phyloP scores from a whole-genome alignment of 1,284 basidiomycete genomes.

The Leccinum griseonigrum region DNA sequence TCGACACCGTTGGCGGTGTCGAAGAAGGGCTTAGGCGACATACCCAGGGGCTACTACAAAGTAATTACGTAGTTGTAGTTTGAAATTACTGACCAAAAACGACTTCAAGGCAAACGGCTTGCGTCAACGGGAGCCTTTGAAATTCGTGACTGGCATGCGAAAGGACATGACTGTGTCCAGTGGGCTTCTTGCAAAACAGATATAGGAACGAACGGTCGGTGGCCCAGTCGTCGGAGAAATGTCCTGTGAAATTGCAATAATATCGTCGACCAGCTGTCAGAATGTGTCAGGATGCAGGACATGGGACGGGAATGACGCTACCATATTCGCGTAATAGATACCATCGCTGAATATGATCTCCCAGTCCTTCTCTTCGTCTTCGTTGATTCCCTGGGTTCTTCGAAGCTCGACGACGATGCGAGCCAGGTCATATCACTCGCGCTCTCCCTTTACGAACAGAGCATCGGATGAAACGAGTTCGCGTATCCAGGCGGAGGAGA shows the following conservation, averaged over 20 bases:
- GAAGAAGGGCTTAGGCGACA: background rate
- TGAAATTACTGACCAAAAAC: too few relatives aligned
- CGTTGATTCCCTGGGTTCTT: conserved; percentile 46
- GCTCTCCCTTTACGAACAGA: conserved; percentile 12
- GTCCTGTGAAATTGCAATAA: conserved; percentile 71
- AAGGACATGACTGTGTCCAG: conserved; percentile 60
- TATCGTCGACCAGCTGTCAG: conserved; percentile 68
- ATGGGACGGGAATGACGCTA: conserved; percentile 25
- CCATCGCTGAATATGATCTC: conserved; percentile 72
- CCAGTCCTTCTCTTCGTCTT: conserved; percentile 66
- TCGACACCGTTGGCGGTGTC: conserved; percentile 5
- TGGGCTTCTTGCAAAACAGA: conserved; percentile 70
- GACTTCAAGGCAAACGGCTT: too few relatives aligned
- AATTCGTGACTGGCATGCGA: too few relatives aligned
- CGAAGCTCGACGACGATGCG: conserved; percentile 74
- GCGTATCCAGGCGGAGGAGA: too few relatives aligned
- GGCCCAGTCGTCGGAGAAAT: conserved; percentile 59
- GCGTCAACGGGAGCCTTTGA: too few relatives aligned
- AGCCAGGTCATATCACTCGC: conserved; percentile 79
- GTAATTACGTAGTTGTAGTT: too few relatives aligned
- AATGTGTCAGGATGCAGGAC: conserved; percentile 6
- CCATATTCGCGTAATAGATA: conserved; percentile 91
- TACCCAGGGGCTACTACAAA: too few relatives aligned
- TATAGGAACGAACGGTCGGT: conserved; percentile 65
- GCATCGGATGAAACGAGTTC: too few relatives aligned